Conservation (phyloP, 1,284 basidiomycete genomes). For the Schizopora paradoxa region DNA sequence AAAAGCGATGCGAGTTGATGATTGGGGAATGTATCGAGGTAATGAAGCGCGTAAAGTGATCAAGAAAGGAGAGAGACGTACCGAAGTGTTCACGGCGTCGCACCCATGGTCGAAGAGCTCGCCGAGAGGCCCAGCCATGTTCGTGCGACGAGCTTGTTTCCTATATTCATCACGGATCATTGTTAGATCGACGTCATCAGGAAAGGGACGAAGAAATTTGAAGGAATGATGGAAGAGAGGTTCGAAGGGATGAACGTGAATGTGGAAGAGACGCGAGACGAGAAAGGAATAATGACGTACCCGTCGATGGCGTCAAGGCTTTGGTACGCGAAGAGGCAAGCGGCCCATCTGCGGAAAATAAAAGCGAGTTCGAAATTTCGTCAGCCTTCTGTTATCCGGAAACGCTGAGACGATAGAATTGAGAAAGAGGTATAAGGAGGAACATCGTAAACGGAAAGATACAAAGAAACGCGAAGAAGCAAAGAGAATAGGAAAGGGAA, state of each 20-base stretch:
- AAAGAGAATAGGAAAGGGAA: too few relatives aligned
- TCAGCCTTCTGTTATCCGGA: too few relatives aligned
- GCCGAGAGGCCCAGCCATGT: conserved; percentile 93
- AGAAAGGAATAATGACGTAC: conserved; percentile 39
- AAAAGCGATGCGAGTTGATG: too few relatives aligned
- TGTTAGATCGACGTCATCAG: neutral
- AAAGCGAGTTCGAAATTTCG: neutral
- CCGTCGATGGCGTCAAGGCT: conserved; percentile 86
- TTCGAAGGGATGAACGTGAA: conserved; percentile 5
- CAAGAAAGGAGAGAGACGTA: conserved; percentile 33
- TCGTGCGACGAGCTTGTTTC: conserved; percentile 91
- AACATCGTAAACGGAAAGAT: too few relatives aligned
- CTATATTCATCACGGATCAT: conserved; percentile 35
- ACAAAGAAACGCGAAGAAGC: too few relatives aligned
- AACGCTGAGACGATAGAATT: too few relatives aligned
- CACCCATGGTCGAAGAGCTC: conserved; percentile 97
- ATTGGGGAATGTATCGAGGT: neutral
- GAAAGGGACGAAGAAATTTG: conserved; percentile 10
- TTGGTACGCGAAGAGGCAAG: conserved; percentile 91
- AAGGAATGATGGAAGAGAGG: conserved; percentile 1
- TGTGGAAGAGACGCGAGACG: conserved; percentile 2
- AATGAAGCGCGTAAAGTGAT: neutral
- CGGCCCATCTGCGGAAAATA: conserved; percentile 61
- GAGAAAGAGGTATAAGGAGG: too few relatives aligned
- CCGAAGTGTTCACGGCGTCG: conserved; percentile 93